These are phyloP conservation scores for Spathaspora arborariae DNA, from an alignment of 805 yeast genomes.

Conservation along the genomic window DNA sequence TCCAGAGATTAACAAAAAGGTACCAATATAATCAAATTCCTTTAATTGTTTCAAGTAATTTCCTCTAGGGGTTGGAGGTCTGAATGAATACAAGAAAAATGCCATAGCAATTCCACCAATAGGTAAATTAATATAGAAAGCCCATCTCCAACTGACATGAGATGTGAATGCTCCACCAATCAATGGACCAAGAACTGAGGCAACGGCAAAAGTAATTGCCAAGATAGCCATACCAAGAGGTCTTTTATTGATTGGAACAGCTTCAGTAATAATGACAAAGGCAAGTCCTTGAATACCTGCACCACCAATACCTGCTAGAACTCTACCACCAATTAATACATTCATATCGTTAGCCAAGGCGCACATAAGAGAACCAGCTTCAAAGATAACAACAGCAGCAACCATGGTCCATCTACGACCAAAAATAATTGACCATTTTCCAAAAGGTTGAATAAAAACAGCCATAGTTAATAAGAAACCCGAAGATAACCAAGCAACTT, in stretches of 20 bases:
- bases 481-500: constrained; percentile 37
- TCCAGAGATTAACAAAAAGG: constrained; percentile 44
- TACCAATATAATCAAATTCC: constrained; percentile 53
- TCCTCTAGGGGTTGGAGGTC: constrained; percentile 45
- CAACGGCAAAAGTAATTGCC: constrained; percentile 46
- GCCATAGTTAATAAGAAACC: constrained; percentile 34
- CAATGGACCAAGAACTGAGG: constrained; percentile 53
- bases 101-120: constrained; percentile 35
- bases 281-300: constrained; percentile 53
- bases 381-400: constrained; percentile 20
- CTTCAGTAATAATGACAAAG: constrained; percentile 52
- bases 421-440: constrained; percentile 32
- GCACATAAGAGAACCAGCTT: constrained; percentile 30
- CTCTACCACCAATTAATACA: constrained; percentile 45
- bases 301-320: constrained; percentile 56
- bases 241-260: constrained; percentile 50
- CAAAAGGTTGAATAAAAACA: constrained; percentile 34
- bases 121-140: constrained; percentile 46
- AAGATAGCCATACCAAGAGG: constrained; percentile 54
- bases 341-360: constrained; percentile 35
- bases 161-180: constrained; percentile 47
- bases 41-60: constrained; percentile 33
- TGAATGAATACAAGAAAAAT: constrained; percentile 31
- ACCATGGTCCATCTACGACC: constrained; percentile 30
- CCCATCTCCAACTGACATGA: constrained; percentile 55